phyloP scores from a whole-genome alignment of 768 basidiomycete genomes.

The Coprinopsis cinerea region DNA sequence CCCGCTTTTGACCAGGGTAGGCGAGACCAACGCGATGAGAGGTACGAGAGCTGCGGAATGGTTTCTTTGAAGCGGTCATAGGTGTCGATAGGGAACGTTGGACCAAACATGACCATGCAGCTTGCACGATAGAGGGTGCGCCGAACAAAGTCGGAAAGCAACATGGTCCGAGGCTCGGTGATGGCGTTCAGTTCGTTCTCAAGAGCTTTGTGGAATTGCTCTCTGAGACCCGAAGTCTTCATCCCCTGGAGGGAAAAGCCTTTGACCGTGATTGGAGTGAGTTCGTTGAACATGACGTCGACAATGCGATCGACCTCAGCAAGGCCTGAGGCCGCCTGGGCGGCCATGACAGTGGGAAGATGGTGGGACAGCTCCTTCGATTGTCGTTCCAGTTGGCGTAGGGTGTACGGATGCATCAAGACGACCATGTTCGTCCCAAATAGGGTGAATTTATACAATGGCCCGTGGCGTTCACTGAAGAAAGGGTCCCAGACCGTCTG shows the following conservation, averaged over 20 bases:
- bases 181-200: neutral
- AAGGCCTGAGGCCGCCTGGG: neutral
- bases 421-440: neutral
- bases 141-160: no score
- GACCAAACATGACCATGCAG: no score
- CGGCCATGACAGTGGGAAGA: neutral
- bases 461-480: neutral
- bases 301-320: neutral
- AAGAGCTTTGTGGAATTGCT: neutral
- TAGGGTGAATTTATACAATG: neutral
- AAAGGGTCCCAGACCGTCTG: neutral
- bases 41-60: no score
- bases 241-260: neutral
- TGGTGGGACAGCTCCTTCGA: neutral
- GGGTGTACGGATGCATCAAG: neutral
- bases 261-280: neutral
- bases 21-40: no score
- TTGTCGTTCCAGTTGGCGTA: neutral
- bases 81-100: no score
- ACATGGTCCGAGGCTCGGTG: no score
- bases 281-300: neutral
- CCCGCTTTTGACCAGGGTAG: neutral
- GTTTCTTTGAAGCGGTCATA: no score
- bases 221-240: neutral
- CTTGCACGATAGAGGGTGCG: no score